Evolutionary conservation across 345 rosid species (phyloP).

Genomic region (Pseudoturritis turrita): DNA sequence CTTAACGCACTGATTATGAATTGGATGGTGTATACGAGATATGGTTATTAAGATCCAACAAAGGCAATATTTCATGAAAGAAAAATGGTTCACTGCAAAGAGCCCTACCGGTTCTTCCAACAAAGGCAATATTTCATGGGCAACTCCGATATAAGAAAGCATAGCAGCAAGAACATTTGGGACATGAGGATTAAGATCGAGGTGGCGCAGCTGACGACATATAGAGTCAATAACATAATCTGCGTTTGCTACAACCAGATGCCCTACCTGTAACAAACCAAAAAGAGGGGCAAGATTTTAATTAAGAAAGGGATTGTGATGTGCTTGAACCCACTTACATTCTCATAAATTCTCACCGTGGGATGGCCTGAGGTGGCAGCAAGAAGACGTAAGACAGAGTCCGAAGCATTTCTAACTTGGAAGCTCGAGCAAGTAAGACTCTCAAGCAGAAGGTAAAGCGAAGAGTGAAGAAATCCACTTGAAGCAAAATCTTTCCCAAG

Average conservation of each 20-base stretch:
- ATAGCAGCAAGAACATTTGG: conserved; percentile 93
- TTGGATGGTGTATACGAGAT: not conserved
- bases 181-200: conserved; percentile 83
- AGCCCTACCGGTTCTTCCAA: conserved; percentile 83
- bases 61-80: not conserved
- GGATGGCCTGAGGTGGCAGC: conserved; percentile 53
- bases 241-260: conserved; percentile 83
- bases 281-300: not conserved
- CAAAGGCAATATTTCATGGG: conserved; percentile 68
- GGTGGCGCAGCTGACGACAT: conserved; percentile 81
- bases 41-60: not conserved
- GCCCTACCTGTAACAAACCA: conserved; percentile 63
- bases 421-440: conserved; percentile 63
- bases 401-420: conserved; percentile 75
- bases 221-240: conserved; percentile 88
- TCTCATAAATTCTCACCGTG: conserved; percentile 46
- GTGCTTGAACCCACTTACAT: conserved; percentile 5
- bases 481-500: conserved; percentile 69
- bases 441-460: conserved; percentile 87
- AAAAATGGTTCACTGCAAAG: not conserved
- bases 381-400: conserved; percentile 67
- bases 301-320: conserved; percentile 5
- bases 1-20: not conserved
- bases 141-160: conserved; percentile 92
- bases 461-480: conserved; percentile 86